phyloP scores from a whole-genome alignment of 495 filamentous ascomycete genomes.

The Corynascus novoguineensis region DNA sequence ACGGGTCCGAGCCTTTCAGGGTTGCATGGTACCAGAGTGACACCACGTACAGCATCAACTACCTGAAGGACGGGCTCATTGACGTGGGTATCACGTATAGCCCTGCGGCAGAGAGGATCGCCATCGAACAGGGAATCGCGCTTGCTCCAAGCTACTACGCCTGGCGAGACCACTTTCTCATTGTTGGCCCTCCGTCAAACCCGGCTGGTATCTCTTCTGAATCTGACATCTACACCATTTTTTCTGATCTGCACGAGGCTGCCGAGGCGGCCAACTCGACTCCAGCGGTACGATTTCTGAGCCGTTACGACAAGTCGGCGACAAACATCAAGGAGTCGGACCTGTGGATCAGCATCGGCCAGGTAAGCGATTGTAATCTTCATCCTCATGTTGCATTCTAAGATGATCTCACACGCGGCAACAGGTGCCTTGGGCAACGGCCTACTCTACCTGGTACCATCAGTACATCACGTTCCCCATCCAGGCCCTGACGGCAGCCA shows the following conservation, averaged over 20 bases:
- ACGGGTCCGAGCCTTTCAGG: neutral
- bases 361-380: neutral
- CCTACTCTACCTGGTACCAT: conserved; percentile 4
- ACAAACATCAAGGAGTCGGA: conserved; percentile 4
- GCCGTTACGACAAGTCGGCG: conserved; percentile 4
- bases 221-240: neutral
- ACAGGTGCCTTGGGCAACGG: neutral
- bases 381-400: neutral
- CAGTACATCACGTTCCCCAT: conserved; percentile 1
- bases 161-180: neutral
- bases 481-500: neutral
- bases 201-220: neutral
- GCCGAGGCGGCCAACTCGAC: conserved; percentile 3
- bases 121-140: conserved; percentile 3
- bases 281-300: neutral
- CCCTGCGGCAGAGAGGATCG: neutral
- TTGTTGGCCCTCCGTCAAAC: neutral
- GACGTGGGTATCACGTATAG: neutral
- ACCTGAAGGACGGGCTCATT: neutral
- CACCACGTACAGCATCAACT: conserved; percentile 3
- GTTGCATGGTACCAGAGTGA: conserved; percentile 3
- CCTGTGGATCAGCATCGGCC: conserved; percentile 4
- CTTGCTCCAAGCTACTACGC: neutral
- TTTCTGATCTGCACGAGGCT: conserved; percentile 2
- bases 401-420: neutral